Evolutionary conservation across 345 rosid species (phyloP).

Genomic region (Boechera retrofracta): DNA sequence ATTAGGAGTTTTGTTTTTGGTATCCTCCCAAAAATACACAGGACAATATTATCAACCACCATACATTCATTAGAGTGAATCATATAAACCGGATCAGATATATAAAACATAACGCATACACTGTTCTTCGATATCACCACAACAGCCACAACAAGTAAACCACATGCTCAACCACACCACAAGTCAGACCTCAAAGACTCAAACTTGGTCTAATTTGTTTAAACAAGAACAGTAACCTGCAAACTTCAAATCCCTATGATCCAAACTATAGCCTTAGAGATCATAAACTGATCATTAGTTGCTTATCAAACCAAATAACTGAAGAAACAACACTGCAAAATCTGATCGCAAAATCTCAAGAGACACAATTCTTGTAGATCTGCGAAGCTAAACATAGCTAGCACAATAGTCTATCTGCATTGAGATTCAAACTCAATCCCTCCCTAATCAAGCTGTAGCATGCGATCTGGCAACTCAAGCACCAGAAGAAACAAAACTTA

Average conservation of each 20-base stretch:
- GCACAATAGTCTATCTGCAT: not conserved
- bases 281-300: not conserved
- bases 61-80: not conserved
- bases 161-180: conserved; percentile 6
- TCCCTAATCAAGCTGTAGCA: not conserved
- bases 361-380: conserved; percentile 1
- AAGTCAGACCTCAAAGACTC: conserved; percentile 18
- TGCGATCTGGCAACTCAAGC: conserved; percentile 16
- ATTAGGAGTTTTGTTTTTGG: conserved; percentile 2
- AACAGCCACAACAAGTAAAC: conserved; percentile 5
- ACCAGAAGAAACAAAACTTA: not conserved
- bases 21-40: not conserved
- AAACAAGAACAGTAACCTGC: not conserved
- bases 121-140: not conserved
- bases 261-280: conserved; percentile 6
- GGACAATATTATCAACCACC: not conserved
- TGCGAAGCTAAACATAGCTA: not conserved
- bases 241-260: conserved; percentile 20
- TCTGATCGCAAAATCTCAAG: too few relatives aligned
- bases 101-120: not conserved
- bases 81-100: not conserved
- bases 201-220: not conserved
- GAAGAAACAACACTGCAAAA: not conserved
- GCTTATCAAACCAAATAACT: not conserved
- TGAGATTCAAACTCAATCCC: conserved; percentile 10